Conservation (phyloP, 768 basidiomycete species). For the Mycena amicta region DNA sequence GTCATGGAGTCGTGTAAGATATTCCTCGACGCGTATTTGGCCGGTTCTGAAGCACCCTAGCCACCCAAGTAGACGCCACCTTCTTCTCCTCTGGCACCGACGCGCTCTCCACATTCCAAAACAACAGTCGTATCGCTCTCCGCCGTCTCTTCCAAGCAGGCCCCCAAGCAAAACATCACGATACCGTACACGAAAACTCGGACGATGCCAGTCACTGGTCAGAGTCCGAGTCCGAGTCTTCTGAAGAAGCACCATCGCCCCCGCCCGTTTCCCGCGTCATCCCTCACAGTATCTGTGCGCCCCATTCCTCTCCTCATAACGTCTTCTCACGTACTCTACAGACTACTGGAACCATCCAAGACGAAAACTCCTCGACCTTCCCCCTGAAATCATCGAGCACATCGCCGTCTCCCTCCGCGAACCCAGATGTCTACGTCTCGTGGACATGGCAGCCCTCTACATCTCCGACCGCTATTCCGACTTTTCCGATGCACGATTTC, state of each 20-base stretch:
- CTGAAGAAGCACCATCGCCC: background rate
- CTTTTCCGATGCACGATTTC: constrained; percentile 29
- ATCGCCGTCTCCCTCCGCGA: constrained; percentile 28
- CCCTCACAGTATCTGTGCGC: background rate
- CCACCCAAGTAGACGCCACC: background rate
- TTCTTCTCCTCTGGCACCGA: background rate
- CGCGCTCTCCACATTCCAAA: background rate
- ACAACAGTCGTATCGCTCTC: background rate
- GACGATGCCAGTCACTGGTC: background rate
- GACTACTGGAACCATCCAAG: constrained; percentile 20
- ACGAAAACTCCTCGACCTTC: constrained; percentile 31
- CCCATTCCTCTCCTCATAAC: background rate
- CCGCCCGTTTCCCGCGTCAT: background rate
- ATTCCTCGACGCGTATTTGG: too few relatives aligned
- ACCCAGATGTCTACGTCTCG: constrained; percentile 12
- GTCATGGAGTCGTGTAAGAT: too few relatives aligned
- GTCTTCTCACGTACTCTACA: background rate
- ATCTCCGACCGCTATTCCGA: constrained; percentile 31
- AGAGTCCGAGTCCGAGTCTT: background rate
- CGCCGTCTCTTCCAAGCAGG: background rate
- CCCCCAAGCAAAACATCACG: background rate
- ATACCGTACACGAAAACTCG: background rate
- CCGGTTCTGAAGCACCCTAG: too few relatives aligned
- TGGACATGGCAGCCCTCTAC: constrained; percentile 29
- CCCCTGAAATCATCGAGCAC: constrained; percentile 31